phyloP scores from a whole-genome alignment of 208 protist genomes.

The Trypanosoma congolense region DNA sequence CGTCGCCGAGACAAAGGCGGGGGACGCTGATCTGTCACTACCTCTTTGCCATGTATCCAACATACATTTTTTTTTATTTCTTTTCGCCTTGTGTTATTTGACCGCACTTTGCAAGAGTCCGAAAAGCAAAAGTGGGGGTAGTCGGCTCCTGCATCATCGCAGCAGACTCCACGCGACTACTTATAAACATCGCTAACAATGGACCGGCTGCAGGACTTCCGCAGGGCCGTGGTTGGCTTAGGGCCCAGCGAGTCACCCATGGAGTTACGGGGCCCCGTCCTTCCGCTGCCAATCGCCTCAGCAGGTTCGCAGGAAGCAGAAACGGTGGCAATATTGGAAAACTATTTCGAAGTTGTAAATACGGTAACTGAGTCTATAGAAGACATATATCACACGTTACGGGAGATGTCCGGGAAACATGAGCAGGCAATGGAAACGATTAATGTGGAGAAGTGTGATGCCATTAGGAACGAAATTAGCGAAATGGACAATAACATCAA shows the following conservation, averaged over 20 bases:
- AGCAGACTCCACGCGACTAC: no score
- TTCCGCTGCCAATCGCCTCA: background rate
- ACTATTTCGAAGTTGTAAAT: constrained; percentile 56
- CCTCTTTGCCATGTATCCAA: no score
- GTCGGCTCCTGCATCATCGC: no score
- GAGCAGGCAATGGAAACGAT: constrained; percentile 67
- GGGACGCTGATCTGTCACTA: no score
- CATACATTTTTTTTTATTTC: no score
- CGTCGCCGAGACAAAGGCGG: no score
- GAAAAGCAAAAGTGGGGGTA: no score
- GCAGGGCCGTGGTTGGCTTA: background rate
- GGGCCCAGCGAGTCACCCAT: background rate
- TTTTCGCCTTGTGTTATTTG: no score
- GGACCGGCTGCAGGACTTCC: constrained; percentile 21
- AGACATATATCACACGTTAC: constrained; percentile 29
- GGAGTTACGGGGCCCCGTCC: background rate
- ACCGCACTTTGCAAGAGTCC: constrained; percentile 14
- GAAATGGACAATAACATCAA: constrained; percentile 44
- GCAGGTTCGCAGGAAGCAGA: constrained; percentile 33
- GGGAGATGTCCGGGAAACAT: constrained; percentile 57
- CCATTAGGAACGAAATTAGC: constrained; percentile 56
- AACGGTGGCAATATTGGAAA: constrained; percentile 54
- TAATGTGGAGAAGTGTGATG: constrained; percentile 46
- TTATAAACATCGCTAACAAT: constrained; percentile 17
- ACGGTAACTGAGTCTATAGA: constrained; percentile 29